A percentile compares a stretch with the other conserved stretches of the same genome.
phyloP scores from a whole-genome alignment of 192 early-diverging fungal genomes.

The Oehlia diaphana region DNA sequence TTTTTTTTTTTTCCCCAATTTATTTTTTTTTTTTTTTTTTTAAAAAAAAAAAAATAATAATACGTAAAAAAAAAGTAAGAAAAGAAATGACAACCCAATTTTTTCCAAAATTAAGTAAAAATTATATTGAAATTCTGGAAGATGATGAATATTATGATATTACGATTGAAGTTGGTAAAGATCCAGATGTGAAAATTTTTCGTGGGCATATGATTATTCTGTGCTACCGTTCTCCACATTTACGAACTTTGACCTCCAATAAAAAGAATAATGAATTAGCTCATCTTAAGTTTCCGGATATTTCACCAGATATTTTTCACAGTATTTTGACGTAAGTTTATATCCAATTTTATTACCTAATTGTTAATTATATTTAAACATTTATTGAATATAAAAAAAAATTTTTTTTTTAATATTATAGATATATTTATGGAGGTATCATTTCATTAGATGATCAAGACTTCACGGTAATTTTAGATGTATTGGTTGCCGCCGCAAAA shows the following conservation, averaged over 20 bases:
- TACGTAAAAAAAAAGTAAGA: too few species aligned
- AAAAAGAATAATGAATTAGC: not conserved
- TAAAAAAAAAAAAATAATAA: too few species aligned
- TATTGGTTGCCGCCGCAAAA: not conserved
- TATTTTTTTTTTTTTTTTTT: too few species aligned
- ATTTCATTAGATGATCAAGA: not conserved
- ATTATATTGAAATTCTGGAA: not conserved
- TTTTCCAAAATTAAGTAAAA: not conserved
- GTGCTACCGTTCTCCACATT: not conserved
- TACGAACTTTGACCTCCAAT: not conserved
- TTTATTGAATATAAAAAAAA: not conserved
- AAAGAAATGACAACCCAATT: not conserved
- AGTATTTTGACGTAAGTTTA: not conserved
- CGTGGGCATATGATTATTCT: not conserved
- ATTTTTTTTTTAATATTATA: not conserved
- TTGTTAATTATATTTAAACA: not conserved
- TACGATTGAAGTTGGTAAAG: not conserved
- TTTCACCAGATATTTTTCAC: not conserved
- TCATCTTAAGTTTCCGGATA: not conserved
- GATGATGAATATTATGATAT: not conserved
- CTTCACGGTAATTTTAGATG: not conserved
- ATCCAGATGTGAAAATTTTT: not conserved
- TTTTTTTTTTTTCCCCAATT: too few species aligned
- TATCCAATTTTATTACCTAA: not conserved
- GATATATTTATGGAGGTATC: slow-evolving; percentile 4